Percentiles rank a stretch among this genome's conserved stretches.
phyloP scores from a whole-genome alignment of 2,329 filamentous ascomycete species.

The Alternaria sp. region DNA sequence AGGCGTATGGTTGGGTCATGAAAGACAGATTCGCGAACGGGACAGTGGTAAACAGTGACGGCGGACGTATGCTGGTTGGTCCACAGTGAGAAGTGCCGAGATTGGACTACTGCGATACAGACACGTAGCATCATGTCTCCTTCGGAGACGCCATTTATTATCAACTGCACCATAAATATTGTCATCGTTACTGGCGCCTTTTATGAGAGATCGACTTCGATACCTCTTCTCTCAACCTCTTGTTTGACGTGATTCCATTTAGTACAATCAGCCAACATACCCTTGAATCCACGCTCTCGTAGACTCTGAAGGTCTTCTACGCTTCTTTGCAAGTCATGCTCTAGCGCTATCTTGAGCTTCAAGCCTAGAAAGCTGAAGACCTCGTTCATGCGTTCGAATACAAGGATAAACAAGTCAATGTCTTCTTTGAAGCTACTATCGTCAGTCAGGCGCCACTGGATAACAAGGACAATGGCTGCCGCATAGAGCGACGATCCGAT shows the following conservation, averaged over 20 bases:
- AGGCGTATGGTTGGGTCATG: slow-evolving; percentile 58
- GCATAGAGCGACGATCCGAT: slow-evolving; percentile 35
- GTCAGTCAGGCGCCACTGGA: slow-evolving; percentile 37
- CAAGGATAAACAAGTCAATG: slow-evolving; percentile 35
- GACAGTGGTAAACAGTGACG: slow-evolving; percentile 45
- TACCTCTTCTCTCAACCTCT: slow-evolving; percentile 23
- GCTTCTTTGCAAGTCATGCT: slow-evolving; percentile 30
- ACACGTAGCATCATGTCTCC: not conserved
- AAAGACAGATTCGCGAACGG: slow-evolving; percentile 54
- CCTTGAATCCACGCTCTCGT: slow-evolving; percentile 32
- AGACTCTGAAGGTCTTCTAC: slow-evolving; percentile 23
- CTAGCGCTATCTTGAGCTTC: slow-evolving; percentile 41
- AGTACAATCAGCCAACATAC: slow-evolving; percentile 39
- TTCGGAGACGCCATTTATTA: not conserved
- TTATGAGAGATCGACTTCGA: slow-evolving; percentile 19
- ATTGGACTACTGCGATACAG: not conserved
- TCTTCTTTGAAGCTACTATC: slow-evolving; percentile 34
- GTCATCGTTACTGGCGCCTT: not conserved
- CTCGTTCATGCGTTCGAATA: slow-evolving; percentile 43
- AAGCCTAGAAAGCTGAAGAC: slow-evolving; percentile 34
- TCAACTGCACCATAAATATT: not conserved
- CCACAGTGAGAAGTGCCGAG: not conserved
- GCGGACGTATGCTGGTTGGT: slow-evolving; percentile 45
- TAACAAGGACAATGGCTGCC: slow-evolving; percentile 35
- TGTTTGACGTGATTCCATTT: slow-evolving; percentile 32